These are phyloP conservation scores for Leccinum obscurum DNA, from an alignment of 768 basidiomycete species.

Conservation along the genomic window DNA sequence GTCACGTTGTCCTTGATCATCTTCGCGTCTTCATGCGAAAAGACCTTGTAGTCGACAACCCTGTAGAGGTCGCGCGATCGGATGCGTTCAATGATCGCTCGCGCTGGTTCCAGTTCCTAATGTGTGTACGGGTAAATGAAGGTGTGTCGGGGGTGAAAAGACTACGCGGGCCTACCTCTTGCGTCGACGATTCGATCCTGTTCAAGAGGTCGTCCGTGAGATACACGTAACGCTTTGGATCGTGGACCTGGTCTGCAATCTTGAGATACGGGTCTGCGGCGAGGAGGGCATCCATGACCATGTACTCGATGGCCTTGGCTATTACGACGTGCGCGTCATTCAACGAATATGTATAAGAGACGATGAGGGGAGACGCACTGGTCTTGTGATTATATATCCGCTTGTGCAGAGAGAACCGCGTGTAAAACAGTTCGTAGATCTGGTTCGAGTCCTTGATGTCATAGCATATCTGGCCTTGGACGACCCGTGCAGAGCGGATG, in stretches of 20 bases:
- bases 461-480: constrained; percentile 75
- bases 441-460: constrained; percentile 79
- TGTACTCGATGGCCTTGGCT: constrained; percentile 81
- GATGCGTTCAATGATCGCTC: constrained; percentile 62
- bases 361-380: constrained; percentile 18
- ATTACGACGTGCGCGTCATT: neutral
- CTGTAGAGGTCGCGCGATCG: constrained; percentile 65
- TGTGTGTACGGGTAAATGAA: no score
- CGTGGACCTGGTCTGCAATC: constrained; percentile 53
- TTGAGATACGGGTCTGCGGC: constrained; percentile 64
- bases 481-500: constrained; percentile 71
- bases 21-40: constrained; percentile 34
- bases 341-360: no score
- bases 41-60: constrained; percentile 64
- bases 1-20: constrained; percentile 36
- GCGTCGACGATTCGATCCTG: constrained; percentile 54
- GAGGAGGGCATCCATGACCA: constrained; percentile 80
- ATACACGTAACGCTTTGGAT: constrained; percentile 60
- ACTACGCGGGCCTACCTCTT: constrained; percentile 16
- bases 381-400: constrained; percentile 82
- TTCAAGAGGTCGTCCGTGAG: constrained; percentile 70
- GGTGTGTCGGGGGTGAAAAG: no score
- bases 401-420: constrained; percentile 80
- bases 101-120: constrained; percentile 61
- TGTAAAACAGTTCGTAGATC: constrained; percentile 71